phyloP scores from a whole-genome alignment of 495 filamentous ascomycete species.

The Xylaria intraflava region DNA sequence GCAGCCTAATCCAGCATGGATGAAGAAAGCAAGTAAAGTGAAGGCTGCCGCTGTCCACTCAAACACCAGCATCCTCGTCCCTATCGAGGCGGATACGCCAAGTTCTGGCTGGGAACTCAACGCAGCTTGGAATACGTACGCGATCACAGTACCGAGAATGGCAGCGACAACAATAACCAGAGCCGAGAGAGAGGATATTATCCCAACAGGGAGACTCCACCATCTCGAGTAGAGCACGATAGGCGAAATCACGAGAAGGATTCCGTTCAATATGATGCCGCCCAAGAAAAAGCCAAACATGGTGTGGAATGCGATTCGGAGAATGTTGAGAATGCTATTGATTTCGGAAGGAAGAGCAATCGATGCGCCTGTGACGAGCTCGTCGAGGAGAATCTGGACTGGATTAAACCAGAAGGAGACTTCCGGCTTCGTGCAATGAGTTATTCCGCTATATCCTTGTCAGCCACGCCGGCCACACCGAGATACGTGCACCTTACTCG shows the following conservation, averaged over 20 bases:
- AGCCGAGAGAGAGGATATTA: conserved; percentile 61
- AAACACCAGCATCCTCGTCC: conserved; percentile 72
- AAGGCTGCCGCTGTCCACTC: conserved; percentile 79
- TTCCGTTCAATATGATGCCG: conserved; percentile 56
- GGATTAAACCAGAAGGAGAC: conserved; percentile 87
- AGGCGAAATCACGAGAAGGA: conserved; percentile 44
- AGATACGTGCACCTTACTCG: conserved; percentile 27
- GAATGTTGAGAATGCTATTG: conserved; percentile 62
- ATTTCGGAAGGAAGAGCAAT: conserved; percentile 74
- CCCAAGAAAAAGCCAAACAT: conserved; percentile 89
- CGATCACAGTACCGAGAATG: conserved; percentile 74
- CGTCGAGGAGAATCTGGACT: conserved; percentile 65
- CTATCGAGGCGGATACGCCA: conserved; percentile 68
- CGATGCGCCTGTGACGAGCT: conserved; percentile 74
- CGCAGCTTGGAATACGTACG: conserved; percentile 67
- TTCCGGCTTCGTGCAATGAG: conserved; percentile 60
- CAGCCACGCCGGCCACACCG: neutral
- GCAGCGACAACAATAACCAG: conserved; percentile 62
- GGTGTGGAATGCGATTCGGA: conserved; percentile 71
- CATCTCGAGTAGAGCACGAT: conserved; percentile 40
- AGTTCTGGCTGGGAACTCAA: conserved; percentile 56
- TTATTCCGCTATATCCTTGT: conserved; percentile 52
- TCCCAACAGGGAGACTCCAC: conserved; percentile 40
- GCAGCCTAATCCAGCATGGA: conserved; percentile 69
- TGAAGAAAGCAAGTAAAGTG: conserved; percentile 57